Conservation (phyloP, 352 stramenopile species). For the Pythium dissimile region DNA sequence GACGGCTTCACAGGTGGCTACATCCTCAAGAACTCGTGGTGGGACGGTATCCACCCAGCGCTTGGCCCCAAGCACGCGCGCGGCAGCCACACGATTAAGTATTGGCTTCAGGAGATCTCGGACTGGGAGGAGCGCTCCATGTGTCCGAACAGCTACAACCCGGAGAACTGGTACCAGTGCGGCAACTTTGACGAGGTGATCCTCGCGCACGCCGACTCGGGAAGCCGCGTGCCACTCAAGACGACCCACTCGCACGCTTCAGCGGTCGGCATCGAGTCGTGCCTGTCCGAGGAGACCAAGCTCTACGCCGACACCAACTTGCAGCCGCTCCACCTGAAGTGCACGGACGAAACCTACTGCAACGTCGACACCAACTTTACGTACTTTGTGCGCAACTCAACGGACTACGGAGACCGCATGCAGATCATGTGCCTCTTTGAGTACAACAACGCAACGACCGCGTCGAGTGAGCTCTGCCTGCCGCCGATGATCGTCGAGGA, state of each 20-base stretch:
- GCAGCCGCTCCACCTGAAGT: constrained; percentile 56
- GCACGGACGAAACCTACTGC: constrained; percentile 46
- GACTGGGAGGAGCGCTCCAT: constrained; percentile 66
- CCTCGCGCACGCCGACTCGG: constrained; percentile 22
- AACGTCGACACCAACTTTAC: constrained; percentile 28
- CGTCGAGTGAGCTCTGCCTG: constrained; percentile 58
- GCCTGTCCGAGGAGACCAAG: constrained; percentile 46
- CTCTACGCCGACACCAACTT: constrained; percentile 59
- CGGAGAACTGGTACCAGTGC: constrained; percentile 73
- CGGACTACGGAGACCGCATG: constrained; percentile 61
- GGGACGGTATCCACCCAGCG: constrained; percentile 50
- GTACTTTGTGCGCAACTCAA: constrained; percentile 68
- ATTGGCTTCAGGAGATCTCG: constrained; percentile 69
- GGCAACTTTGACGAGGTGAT: constrained; percentile 57
- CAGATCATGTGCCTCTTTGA: constrained; percentile 68
- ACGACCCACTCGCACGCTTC: constrained; percentile 26
- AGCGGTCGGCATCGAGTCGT: constrained; percentile 42
- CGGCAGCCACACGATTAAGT: constrained; percentile 65
- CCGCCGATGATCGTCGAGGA: constrained; percentile 52
- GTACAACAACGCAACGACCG: constrained; percentile 41
- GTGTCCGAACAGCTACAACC: constrained; percentile 70
- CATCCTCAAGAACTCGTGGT: constrained; percentile 82
- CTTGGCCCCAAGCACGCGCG: constrained; percentile 56
- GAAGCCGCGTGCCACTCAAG: constrained; percentile 35
- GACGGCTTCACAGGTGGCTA: constrained; percentile 62